These are phyloP conservation scores for Ajuga reptans DNA, from an alignment of 305 asterid genomes.

Conservation along the genomic window DNA sequence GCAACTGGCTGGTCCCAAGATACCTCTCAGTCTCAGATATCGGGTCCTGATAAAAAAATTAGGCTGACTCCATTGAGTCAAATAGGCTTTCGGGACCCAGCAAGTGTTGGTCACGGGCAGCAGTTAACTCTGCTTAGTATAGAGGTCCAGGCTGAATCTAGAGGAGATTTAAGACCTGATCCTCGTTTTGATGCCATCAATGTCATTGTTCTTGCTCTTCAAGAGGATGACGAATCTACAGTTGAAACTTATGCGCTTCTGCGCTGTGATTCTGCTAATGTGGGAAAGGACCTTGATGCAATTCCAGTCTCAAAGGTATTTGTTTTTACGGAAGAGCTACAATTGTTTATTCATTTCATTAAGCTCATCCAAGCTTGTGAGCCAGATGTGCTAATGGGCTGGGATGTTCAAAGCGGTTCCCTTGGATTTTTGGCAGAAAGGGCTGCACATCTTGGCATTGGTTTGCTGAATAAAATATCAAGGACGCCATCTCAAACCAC, in stretches of 20 bases:
- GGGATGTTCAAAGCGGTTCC: slow-evolving; percentile 97
- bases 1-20: slow-evolving; percentile 40
- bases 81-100: slow-evolving; percentile 85
- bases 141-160: slow-evolving; percentile 83
- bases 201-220: slow-evolving; percentile 61
- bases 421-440: slow-evolving; percentile 96
- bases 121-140: slow-evolving; percentile 78
- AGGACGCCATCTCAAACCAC: slow-evolving; percentile 51
- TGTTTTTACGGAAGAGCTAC: slow-evolving; percentile 54
- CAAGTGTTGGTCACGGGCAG: slow-evolving; percentile 84
- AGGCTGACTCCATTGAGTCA: slow-evolving; percentile 87
- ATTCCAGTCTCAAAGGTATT: slow-evolving; percentile 46
- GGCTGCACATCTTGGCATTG: slow-evolving; percentile 82
- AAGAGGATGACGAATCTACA: slow-evolving; percentile 59
- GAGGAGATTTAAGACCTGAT: slow-evolving; percentile 94
- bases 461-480: slow-evolving; percentile 69
- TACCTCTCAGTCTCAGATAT: slow-evolving; percentile 91
- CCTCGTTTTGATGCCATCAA: slow-evolving; percentile 90
- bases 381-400: slow-evolving; percentile 89
- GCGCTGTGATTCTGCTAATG: slow-evolving; percentile 36
- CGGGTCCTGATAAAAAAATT: slow-evolving; percentile 68
- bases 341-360: slow-evolving; percentile 49
- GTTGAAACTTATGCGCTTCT: slow-evolving; percentile 52
- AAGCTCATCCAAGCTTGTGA: slow-evolving; percentile 51
- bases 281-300: slow-evolving; percentile 54